Base-by-base conservation (phyloP, 164 flowering plant genomes). In the Vitis rotundifolia region DNA sequence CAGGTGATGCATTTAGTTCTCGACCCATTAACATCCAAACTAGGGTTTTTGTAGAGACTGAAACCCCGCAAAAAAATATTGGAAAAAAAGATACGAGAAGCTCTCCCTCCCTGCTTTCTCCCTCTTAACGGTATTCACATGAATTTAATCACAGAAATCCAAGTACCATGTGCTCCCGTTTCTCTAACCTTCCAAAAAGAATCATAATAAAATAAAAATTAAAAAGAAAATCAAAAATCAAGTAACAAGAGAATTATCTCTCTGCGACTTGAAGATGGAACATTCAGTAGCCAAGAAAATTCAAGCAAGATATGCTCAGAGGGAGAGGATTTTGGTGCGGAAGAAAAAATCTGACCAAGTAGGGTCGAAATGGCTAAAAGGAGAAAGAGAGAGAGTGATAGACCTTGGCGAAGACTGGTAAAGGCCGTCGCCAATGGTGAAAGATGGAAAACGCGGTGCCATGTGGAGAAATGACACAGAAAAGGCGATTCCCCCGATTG, bases 381-480 rank as follows among this genome's bases (percentile, higher is more conserved):
- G 70, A 22, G 51, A 51, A 13, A 15, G 26, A 63, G 29, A 57
- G 28, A 65, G 54, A 16, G 51, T 16, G 62, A 26, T 10, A 31
- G 8, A 11, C 31, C 29, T 8, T 18, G 75, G 50, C 44, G 19
- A 66, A 49, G 78, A 76, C 73, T 67, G 70, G 83, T 77, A 80
- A 80, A 77, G 80, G 78, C 83, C 75, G 80, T 49, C 75, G 70
- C 10, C 31, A 12, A 26, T 8, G 51, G 59, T 6, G 31, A 28
- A 19, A 69, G 15, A 51, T 74, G 15, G 71, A 68, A 73, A 71
- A 80, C 83, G 83, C 83, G 83, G 82, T 71, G 76, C 74, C 78
- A 64, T 74, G 78, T 72, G 78, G 74, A 28, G n/a, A 9, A 22
- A 48, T 5, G 11, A 28, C 13, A 6, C 8, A 5, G 47, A 48